phyloP scores from a whole-genome alignment of 1,284 basidiomycete genomes.

The Ganoderma resinaceum region DNA sequence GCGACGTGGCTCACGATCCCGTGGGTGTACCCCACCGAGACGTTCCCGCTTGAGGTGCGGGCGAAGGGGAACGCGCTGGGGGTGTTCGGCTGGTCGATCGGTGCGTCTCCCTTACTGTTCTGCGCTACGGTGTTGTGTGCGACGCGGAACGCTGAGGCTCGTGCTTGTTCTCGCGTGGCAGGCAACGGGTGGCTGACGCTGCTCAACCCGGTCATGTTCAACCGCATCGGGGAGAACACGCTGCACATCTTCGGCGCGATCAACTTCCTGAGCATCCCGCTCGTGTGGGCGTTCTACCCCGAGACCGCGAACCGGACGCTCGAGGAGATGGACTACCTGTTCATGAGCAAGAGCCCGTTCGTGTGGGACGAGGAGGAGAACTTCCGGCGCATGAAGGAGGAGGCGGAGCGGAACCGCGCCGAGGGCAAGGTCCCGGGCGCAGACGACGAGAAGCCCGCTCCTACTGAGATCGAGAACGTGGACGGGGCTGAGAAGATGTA shows the following conservation, averaged over 20 bases:
- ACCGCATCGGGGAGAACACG: slow-evolving; percentile 45
- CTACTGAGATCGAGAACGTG: not conserved
- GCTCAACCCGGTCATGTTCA: slow-evolving; percentile 47
- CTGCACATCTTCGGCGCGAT: slow-evolving; percentile 55
- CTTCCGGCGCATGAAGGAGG: slow-evolving; percentile 42
- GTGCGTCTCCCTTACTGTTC: slow-evolving; percentile 44
- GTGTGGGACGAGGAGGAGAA: slow-evolving; percentile 53
- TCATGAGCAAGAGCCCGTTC: slow-evolving; percentile 53
- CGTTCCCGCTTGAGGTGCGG: slow-evolving; percentile 70
- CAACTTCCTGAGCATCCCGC: slow-evolving; percentile 55
- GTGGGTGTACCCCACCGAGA: slow-evolving; percentile 52
- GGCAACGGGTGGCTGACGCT: slow-evolving; percentile 43
- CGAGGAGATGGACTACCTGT: slow-evolving; percentile 59
- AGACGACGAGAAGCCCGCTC: slow-evolving; percentile 4
- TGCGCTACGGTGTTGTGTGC: not conserved
- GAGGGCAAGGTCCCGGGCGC: slow-evolving; percentile 19
- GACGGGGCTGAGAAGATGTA: not conserved
- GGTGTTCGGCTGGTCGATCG: slow-evolving; percentile 58
- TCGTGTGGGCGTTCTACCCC: slow-evolving; percentile 58
- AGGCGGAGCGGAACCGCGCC: slow-evolving; percentile 27
- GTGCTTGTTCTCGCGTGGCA: slow-evolving; percentile 6
- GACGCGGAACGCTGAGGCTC: not conserved
- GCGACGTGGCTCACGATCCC: slow-evolving; percentile 69
- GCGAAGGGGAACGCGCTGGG: slow-evolving; percentile 64
- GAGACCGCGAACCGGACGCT: slow-evolving; percentile 60